Evolutionary conservation across 2,329 filamentous ascomycete genomes (phyloP), one percentile per base, ranked within the genome.

Genomic region (Cytospora paraplurivora): DNA sequence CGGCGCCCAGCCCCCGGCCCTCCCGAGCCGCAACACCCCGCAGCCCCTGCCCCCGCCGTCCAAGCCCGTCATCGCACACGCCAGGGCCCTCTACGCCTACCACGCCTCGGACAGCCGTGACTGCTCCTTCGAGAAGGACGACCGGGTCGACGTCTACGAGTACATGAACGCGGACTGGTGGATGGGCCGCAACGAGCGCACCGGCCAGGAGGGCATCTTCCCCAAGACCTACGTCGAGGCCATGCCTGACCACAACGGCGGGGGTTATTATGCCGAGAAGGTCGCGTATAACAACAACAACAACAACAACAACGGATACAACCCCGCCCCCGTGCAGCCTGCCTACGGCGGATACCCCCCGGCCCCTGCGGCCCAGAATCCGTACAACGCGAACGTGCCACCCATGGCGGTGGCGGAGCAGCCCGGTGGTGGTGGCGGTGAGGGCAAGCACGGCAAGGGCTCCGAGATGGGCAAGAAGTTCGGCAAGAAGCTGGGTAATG

Each of bases 121-220:
- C 74, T 82, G 96, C 67, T 86, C 85, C 2, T 86, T 98, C 65
- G 86, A 92, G 73, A 88, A 89, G 66, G 89, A 93, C 73, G 94
- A 98, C 78, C 82, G 83, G 68, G 82, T 98, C 69, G 84, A 86
- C 64, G 90, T 98, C 27, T 85, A 87, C 68, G 92, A 97, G 78
- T 93, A 96, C 80, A 95, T 97, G 89, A 98, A 98, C 77, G 87
- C 88, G 67, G 93, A 98, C 77, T 98, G 94, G 94, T 97, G 93
- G 92, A 89, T 92, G 82, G 94, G 94, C 69, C 86, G 85, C 70
- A 97, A 96, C 77, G 81, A 89, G 72, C 87, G 92, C 59, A 96
- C 93, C 10, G 89, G 89, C 62, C 79, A 86, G 69, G 92, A 96
- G 78, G 94, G 94, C 71, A 97, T 98, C 75, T 98, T 98, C 83